phyloP scores from a whole-genome alignment of 2,329 filamentous ascomycete genomes.

The Fusarium longipes region DNA sequence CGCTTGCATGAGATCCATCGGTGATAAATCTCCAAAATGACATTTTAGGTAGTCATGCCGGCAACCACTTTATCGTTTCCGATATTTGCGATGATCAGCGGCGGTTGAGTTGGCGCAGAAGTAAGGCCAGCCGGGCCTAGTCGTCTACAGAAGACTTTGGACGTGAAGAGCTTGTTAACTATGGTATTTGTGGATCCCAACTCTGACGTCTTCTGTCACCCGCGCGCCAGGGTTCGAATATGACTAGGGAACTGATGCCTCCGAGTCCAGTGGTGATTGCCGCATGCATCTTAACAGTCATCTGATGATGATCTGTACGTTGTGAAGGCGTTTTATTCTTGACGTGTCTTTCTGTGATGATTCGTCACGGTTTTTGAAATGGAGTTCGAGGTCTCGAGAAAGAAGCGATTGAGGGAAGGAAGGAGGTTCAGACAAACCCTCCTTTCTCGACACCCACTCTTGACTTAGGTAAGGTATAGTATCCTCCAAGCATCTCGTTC shows the following conservation, averaged over 20 bases:
- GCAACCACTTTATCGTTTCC: slow-evolving; percentile 39
- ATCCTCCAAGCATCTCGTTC: background rate
- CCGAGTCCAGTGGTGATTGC: background rate
- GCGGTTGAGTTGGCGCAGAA: slow-evolving; percentile 31
- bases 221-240: slow-evolving; percentile 25
- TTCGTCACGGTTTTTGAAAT: slow-evolving; percentile 5
- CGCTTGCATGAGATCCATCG: slow-evolving; percentile 42
- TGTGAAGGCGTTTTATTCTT: background rate
- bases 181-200: too few species aligned
- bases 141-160: too few species aligned
- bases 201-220: too few species aligned
- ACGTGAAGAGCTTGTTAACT: too few species aligned
- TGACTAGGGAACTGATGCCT: background rate
- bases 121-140: slow-evolving; percentile 33
- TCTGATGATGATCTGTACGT: slow-evolving; percentile 5
- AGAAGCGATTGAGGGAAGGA: background rate
- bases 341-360: slow-evolving; percentile 5
- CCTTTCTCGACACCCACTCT: background rate
- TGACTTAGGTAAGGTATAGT: background rate
- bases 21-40: slow-evolving; percentile 36
- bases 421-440: background rate
- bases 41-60: slow-evolving; percentile 33
- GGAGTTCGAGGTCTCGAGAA: background rate
- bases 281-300: background rate
- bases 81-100: slow-evolving; percentile 39